Evolutionary conservation across 2,329 filamentous ascomycete species (phyloP).

Genomic region (Botrytis aclada): DNA sequence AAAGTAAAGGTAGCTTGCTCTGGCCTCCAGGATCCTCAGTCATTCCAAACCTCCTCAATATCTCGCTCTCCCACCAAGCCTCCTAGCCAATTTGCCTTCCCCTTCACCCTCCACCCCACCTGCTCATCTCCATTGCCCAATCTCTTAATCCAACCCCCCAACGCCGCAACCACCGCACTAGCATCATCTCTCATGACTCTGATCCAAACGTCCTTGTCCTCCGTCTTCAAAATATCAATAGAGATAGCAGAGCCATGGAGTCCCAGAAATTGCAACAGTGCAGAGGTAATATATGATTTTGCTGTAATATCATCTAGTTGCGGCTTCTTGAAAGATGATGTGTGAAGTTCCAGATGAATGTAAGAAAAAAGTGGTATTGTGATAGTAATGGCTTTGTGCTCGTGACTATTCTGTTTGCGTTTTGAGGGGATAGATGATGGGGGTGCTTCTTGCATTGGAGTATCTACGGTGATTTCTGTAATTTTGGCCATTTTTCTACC

Average conservation of each 20-base stretch:
- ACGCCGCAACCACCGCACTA: constrained; percentile 57
- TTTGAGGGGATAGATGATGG: not conserved
- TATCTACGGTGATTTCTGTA: not conserved
- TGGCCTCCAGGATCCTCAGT: not conserved
- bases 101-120: constrained; percentile 49
- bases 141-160: constrained; percentile 57
- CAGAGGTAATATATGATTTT: constrained; percentile 59
- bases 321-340: constrained; percentile 30
- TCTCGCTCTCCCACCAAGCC: constrained; percentile 48
- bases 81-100: constrained; percentile 63
- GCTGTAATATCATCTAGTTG: constrained; percentile 60
- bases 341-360: constrained; percentile 51
- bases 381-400: constrained; percentile 52
- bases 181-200: constrained; percentile 61
- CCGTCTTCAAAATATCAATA: constrained; percentile 66
- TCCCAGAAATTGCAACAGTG: constrained; percentile 68
- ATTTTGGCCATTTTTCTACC: not conserved
- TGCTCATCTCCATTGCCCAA: constrained; percentile 42
- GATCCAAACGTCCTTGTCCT: constrained; percentile 58
- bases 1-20: not conserved
- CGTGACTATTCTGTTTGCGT: constrained; percentile 35
- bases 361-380: constrained; percentile 54
- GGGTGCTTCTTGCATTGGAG: constrained; percentile 8
- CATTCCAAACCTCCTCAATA: constrained; percentile 28
- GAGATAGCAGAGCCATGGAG: constrained; percentile 63